These are phyloP conservation scores for Cubamyces sp. DNA, from an alignment of 768 basidiomycete genomes.

Conservation along the genomic window DNA sequence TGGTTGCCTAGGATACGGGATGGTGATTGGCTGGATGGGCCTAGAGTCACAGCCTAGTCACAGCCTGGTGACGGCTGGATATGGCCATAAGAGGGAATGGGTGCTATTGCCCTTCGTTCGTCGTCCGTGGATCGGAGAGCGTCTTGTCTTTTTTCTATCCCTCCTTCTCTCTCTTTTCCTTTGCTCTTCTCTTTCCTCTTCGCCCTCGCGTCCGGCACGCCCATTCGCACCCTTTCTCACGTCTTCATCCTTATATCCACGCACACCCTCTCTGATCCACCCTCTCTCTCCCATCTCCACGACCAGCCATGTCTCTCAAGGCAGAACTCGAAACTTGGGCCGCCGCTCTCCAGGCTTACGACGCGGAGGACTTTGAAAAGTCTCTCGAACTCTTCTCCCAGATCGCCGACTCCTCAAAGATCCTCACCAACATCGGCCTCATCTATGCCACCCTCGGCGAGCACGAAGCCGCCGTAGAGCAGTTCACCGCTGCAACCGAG, in stretches of 20 bases:
- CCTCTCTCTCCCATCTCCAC: not conserved
- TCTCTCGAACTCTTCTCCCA: conserved; percentile 76
- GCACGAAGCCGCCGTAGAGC: conserved; percentile 82
- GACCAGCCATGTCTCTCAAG: conserved; percentile 43
- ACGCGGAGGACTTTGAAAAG: conserved; percentile 77
- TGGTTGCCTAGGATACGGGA: not conserved
- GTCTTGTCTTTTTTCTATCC: not conserved
- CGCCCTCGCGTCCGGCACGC: conserved; percentile 4
- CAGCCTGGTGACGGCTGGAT: not conserved
- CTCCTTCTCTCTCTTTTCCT: conserved; percentile 1
- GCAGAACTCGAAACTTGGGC: conserved; percentile 84
- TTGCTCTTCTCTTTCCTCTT: not conserved
- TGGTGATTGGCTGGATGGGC: conserved; percentile 5
- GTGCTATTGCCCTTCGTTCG: not conserved
- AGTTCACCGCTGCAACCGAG: conserved; percentile 74
- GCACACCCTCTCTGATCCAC: conserved; percentile 2
- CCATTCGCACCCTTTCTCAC: not conserved
- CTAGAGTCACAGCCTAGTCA: not conserved
- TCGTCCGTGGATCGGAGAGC: not conserved
- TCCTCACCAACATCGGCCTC: conserved; percentile 90
- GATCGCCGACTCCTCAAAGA: conserved; percentile 88
- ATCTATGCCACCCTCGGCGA: conserved; percentile 92
- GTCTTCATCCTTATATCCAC: not conserved
- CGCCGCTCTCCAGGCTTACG: conserved; percentile 86
- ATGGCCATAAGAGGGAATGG: too few species aligned